Conservation (phyloP, 106 monocot genomes). For the Apostasia ramifera region DNA sequence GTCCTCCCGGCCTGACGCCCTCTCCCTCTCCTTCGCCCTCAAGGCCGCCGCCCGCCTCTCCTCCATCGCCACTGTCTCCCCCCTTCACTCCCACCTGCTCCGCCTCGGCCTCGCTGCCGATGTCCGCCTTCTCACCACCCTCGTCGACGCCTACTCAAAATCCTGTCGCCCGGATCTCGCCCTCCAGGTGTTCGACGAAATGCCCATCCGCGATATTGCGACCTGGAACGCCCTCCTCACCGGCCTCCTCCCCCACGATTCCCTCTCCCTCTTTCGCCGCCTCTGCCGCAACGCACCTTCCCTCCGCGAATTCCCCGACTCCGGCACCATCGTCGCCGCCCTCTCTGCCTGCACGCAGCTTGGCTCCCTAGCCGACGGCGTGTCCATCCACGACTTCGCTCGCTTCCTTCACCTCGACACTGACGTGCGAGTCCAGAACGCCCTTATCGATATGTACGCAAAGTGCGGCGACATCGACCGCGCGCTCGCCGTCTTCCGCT, state of each 20-base stretch:
- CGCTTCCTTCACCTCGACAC: constrained; percentile 14
- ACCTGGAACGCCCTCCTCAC: constrained; percentile 77
- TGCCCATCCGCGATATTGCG: constrained; percentile 53
- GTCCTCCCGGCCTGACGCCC: constrained; percentile 59
- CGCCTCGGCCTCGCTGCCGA: constrained; percentile 52
- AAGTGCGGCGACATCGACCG: constrained; percentile 65
- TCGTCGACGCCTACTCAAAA: constrained; percentile 74
- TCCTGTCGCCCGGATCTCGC: constrained; percentile 25
- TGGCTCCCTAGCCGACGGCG: constrained; percentile 39
- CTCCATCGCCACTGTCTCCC: constrained; percentile 18
- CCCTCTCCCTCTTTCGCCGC: constrained; percentile 41
- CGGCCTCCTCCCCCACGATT: constrained; percentile 57
- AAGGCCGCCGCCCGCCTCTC: constrained; percentile 46
- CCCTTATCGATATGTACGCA: constrained; percentile 73
- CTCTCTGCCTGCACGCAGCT: constrained; percentile 81
- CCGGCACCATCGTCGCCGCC: constrained; percentile 58
- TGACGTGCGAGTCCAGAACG: constrained; percentile 43
- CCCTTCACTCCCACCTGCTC: constrained; percentile 49
- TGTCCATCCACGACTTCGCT: constrained; percentile 28
- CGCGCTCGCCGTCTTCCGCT: constrained; percentile 52
- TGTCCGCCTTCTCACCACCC: constrained; percentile 57
- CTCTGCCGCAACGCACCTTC: constrained; percentile 8
- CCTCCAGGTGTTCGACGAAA: constrained; percentile 68
- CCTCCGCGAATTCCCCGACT: constrained; percentile 39
- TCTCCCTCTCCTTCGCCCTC: constrained; percentile 72